Percentiles rank a stretch among this genome's conserved stretches.
Evolutionary conservation across 371 early-diverging fungal species (phyloP).

Genomic region (Conidiobolus incongruus): DNA sequence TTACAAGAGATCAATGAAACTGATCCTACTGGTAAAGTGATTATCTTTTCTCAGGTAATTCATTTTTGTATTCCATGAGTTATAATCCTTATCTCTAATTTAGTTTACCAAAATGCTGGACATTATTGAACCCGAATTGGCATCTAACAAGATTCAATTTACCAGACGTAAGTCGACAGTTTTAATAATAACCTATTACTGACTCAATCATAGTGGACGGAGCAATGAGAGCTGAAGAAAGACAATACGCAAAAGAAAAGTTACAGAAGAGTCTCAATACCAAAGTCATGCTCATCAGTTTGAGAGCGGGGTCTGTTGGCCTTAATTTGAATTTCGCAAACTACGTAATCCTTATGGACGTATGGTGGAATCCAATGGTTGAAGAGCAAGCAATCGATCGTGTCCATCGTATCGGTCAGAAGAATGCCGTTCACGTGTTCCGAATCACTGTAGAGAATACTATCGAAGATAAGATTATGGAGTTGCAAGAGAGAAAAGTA

Average conservation of each 20-base stretch:
- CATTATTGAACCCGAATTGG: slow-evolving; percentile 27
- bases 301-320: slow-evolving; percentile 76
- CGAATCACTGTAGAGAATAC: slow-evolving; percentile 69
- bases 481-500: slow-evolving; percentile 20
- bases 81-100: no score
- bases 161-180: no score
- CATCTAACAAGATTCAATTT: slow-evolving; percentile 14
- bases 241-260: slow-evolving; percentile 24
- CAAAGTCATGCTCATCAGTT: slow-evolving; percentile 51
- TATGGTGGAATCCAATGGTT: slow-evolving; percentile 38
- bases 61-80: no score
- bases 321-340: slow-evolving; percentile 65
- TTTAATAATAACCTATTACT: no score
- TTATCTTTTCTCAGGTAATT: no score
- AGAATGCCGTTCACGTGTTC: slow-evolving; percentile 72
- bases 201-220: no score
- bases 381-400: slow-evolving; percentile 76
- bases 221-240: slow-evolving; percentile 26
- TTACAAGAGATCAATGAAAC: no score
- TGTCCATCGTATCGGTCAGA: slow-evolving; percentile 56
- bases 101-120: slow-evolving; percentile 58
- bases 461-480: slow-evolving; percentile 60
- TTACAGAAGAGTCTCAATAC: slow-evolving; percentile 22
- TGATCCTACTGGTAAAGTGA: no score
- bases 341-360: slow-evolving; percentile 5